phyloP scores from a whole-genome alignment of 139 green algal genomes.

The Chlorella sorokiniana region DNA sequence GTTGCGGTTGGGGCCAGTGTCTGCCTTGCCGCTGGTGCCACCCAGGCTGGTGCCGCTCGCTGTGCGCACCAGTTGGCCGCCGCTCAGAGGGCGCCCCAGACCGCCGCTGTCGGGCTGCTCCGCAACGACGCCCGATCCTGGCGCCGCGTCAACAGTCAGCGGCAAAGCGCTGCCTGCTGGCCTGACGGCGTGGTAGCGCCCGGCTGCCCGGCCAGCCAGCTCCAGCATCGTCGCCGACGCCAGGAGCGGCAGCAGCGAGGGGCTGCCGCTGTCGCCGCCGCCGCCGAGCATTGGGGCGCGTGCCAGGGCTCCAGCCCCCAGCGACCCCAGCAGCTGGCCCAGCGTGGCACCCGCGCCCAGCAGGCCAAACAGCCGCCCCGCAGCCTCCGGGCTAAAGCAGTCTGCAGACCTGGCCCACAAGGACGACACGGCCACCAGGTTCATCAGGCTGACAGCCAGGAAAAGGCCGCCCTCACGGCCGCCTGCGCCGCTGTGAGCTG shows the following conservation, averaged over 20 bases:
- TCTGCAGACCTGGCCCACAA: slow-evolving; percentile 82
- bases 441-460: slow-evolving; percentile 74
- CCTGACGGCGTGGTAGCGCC: not conserved
- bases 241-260: slow-evolving; percentile 45
- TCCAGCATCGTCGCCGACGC: slow-evolving; percentile 43
- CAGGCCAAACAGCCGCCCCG: slow-evolving; percentile 62
- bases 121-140: no score
- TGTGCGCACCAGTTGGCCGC: no score
- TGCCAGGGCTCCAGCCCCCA: slow-evolving; percentile 41
- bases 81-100: no score
- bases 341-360: slow-evolving; percentile 60
- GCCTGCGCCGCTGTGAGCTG: slow-evolving; percentile 31
- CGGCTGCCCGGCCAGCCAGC: slow-evolving; percentile 8
- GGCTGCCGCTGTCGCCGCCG: not conserved
- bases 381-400: slow-evolving; percentile 60
- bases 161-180: not conserved
- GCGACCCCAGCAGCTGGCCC: slow-evolving; percentile 70
- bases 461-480: slow-evolving; percentile 65
- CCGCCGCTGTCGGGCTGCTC: no score
- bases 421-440: slow-evolving; percentile 67
- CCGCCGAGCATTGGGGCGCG: slow-evolving; percentile 10
- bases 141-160: not conserved
- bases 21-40: no score
- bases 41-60: no score
- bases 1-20: no score